Conservation (phyloP, 2,329 filamentous ascomycete species). For the Neopestalotiopsis sp. region DNA sequence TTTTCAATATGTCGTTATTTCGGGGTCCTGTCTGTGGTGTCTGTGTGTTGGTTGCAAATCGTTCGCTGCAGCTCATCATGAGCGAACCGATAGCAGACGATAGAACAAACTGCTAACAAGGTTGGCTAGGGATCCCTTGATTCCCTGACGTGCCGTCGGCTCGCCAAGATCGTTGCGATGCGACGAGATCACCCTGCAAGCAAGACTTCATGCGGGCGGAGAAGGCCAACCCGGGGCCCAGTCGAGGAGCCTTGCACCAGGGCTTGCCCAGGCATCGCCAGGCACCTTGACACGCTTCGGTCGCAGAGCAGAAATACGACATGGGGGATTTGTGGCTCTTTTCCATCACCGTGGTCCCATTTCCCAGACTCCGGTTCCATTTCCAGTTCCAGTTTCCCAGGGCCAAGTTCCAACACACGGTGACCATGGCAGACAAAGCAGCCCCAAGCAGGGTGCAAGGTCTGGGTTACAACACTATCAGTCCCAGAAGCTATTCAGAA, state of each 20-base stretch:
- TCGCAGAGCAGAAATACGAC: slow-evolving; percentile 1
- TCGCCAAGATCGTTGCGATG: neutral
- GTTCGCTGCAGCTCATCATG: neutral
- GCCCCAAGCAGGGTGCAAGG: neutral
- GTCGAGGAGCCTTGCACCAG: no score
- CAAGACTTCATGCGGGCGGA: neutral
- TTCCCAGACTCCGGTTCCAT: slow-evolving; percentile 2
- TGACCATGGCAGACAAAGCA: neutral
- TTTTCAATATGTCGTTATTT: neutral
- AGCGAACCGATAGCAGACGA: slow-evolving; percentile 1
- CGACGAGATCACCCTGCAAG: slow-evolving; percentile 1
- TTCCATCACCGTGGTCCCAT: neutral
- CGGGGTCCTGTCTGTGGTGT: neutral
- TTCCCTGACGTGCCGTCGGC: neutral
- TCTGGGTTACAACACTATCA: no score
- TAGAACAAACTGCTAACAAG: neutral
- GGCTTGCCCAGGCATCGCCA: neutral
- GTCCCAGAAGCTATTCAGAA: neutral
- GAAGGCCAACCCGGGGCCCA: neutral
- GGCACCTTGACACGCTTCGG: neutral
- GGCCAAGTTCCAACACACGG: neutral
- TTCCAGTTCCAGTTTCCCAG: neutral
- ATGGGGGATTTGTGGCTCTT: neutral
- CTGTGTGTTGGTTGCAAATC: no score
- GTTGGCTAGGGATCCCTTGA: neutral